Base-by-base conservation (phyloP, 441 rosid genomes). In the Adansonia madagascariensis region DNA sequence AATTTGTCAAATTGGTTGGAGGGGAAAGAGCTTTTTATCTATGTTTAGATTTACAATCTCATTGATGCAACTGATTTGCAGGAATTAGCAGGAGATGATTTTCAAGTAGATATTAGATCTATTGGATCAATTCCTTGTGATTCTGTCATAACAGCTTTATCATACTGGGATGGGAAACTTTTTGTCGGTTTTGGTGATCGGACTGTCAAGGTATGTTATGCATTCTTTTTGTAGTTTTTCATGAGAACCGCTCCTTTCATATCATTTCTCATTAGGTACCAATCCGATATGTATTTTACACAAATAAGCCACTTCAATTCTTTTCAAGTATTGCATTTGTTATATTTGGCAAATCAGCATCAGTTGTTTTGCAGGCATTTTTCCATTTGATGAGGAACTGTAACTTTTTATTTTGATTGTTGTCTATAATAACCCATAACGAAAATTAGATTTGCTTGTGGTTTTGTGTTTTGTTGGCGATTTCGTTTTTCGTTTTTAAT, bases 71-170 rank as follows among this genome's bases (percentile, higher is more conserved):
- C 75, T 49, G 57, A 50, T 79, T 79, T 75, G 63, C 84, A 93
- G 99, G 98, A 92, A 85, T 49, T 95, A 77, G 84, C 84, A 24
- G 92, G 89, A 73, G 95, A 92, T 84, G 97, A 88, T 74, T 85
- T 87, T 77, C 83, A 84, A 44, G 17, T 90, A 72, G 91, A 92
- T 41, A 77, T 80, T 60, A 80, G 80, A 75, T 75, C 83, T 17
- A 79, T 90, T 73, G 99, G 97, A 73, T 92, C 95, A 11, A 87
- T 92, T 74, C 73, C 89, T 18, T 86, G 94, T 73, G 78, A 78
- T 66, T 90, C 98, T 56, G 93, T 86, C 22, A 71, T 92, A 77
- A 92, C 97, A 22, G 83, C 91, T 76, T 86, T 95, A 80, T 80
- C 86, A 44, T 89, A 81, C 83, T 82, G 87, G 82, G 91, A 93